Evolutionary conservation across 2,329 filamentous ascomycete species (phyloP), one percentile per base, ranked within the genome.

Genomic region (Nemania serpens): DNA sequence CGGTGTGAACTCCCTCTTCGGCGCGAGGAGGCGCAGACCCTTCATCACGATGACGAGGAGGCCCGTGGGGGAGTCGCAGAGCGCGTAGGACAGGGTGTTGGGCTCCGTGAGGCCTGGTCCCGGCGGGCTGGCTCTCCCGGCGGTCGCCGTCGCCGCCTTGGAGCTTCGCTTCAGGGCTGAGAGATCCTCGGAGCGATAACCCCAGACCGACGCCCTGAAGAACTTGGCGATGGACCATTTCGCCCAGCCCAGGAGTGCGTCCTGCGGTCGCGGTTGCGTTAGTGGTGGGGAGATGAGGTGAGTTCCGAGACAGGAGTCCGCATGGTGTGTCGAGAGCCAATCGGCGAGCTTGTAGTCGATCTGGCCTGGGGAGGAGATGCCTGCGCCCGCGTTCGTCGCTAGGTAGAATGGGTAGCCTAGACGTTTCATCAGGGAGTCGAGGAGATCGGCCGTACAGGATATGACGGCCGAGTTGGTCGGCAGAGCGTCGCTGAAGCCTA

Each of bases 401-500:
- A 90, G 75, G 68, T 88, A 91, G 46, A 79, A 73, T 10, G 76
- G 63, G 68, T 91, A 90, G 1, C 80, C 82, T 6, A 90, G 75
- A 29, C 82, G 78, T 51, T 73, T 73, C 88, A 91, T 91, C 56
- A 91, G 69, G 0, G 68, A 73, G 68, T 88, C 76, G 54, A 89
- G 79, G 12, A 88, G 73, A 1, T 79, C 77, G 0, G 85, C 86
- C 0, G 85, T 84, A 12, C 80, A 76, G 5, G 77, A 70, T 57
- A 86, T 73, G n/a, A 81, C 79, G 68, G 81, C 77, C 7, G 74
- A 75, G 49, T 81, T 80, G 56, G 78, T 78, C 0, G 79, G 76
- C 41, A 88, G 78, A 2, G 86, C 78, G 71, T 90, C 87, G 71
- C 87, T 89, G 69, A 90, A 91, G 15, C 86, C 88, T 47, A 88